Percentiles rank a stretch among this genome's conserved stretches.
Evolutionary conservation across 805 yeast species (phyloP).

Genomic region (Yamadazyma philogaea): DNA sequence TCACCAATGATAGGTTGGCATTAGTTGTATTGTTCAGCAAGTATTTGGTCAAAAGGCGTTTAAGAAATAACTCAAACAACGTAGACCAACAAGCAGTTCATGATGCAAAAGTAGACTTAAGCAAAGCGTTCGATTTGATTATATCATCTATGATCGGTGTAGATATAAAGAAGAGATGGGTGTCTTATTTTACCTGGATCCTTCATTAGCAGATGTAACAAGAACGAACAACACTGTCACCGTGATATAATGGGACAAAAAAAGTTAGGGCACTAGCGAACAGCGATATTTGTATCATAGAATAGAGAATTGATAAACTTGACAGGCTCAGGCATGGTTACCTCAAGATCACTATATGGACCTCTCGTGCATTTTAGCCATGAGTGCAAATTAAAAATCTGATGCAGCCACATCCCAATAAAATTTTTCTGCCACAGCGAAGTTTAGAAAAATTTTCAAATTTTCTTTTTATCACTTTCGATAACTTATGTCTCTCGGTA

Average conservation of each 20-base stretch:
- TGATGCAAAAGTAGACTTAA: background rate
- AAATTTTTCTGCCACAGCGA: background rate
- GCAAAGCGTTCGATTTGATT: conserved; percentile 11
- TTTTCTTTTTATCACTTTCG: background rate
- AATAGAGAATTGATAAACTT: background rate
- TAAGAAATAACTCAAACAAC: conserved; percentile 5
- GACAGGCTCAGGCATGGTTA: background rate
- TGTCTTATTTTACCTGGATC: conserved; percentile 17
- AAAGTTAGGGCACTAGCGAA: background rate
- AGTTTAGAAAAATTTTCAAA: conserved; percentile 4
- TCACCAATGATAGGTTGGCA: conserved; percentile 14
- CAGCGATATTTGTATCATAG: background rate
- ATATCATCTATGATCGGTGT: conserved; percentile 19
- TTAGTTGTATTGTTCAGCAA: conserved; percentile 20
- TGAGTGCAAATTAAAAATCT: background rate
- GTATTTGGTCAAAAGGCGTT: conserved; percentile 10
- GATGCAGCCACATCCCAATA: conserved; percentile 7
- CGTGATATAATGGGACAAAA: background rate
- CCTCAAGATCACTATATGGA: no score
- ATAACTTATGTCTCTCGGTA: conserved; percentile 46
- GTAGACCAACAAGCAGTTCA: background rate
- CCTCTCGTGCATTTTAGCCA: background rate
- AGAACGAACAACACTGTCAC: no score
- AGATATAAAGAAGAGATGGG: conserved; percentile 21
- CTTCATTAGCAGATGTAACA: conserved; percentile 1